Evolutionary conservation across 2,329 filamentous ascomycete genomes (phyloP), one percentile per base, ranked within the genome.

Genomic region (Fusarium sp.): DNA sequence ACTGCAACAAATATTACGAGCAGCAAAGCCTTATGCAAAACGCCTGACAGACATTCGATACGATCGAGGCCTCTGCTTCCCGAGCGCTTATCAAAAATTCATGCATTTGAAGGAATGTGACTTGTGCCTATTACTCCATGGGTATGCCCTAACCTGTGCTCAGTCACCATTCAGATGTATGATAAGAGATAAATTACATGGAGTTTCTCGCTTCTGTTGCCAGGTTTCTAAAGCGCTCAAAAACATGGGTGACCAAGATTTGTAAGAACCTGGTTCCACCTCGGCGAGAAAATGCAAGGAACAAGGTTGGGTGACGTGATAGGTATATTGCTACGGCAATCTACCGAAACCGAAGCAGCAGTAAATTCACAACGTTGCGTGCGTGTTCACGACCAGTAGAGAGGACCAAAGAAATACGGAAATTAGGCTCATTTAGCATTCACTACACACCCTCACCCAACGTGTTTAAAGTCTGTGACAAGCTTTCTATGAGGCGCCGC

Each of bases 171-270:
- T 4, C 19, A 17, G 20, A 55, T 33, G 19, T 14, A n/a, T 6
- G 10, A 9, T 28, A 8, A 6, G 40, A 5, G 28, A 22, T 13
- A 13, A 17, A 44, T 44, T 13, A 14, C 17, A 20, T 24, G 28
- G n/a, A 24, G 15, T 35, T 26, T 26, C 4, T 28, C 17, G 10
- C 24, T 39, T 32, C 7, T 22, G 19, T 8, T n/a, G 10, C 35
- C 35, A 40, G 40, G 14, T 17, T 32, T 39, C 17, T 2, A 32
- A 26, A 32, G 49, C 19, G 37, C 13, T 55, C 11, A 37, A n/a
- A 39, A 57, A 22, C 55, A 44, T 55, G 54, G 48, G 54, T 55
- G 44, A 30, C 28, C 55, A 37, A 55, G 35, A 37, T 37, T 37
- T 37, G n/a, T n/a, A 17, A 37, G 9, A n/a, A 37, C 17, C 35